Evolutionary conservation across 1,284 basidiomycete genomes (phyloP), one percentile per base, ranked within the genome.

Genomic region (Volvariella volvacea): DNA sequence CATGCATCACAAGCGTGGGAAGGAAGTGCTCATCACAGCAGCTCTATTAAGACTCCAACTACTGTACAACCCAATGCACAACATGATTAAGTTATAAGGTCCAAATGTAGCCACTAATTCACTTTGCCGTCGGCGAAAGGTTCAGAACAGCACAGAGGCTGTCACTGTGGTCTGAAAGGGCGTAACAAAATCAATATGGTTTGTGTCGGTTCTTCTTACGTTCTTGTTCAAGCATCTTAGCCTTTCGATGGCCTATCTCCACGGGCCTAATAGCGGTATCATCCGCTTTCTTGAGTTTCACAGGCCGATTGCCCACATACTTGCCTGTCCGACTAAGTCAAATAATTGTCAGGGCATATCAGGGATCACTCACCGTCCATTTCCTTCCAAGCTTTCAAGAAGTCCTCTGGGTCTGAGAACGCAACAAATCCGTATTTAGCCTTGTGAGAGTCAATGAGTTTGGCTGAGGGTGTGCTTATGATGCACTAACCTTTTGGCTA

Each of bases 381-480:
- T 64, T 99, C 92, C 62, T 99, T 99, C 96, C 96, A 99, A 4
- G 96, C 96, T 55, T 82, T 92, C 47, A 99, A 64, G 62, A 98
- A 99, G 63, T 99, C 96, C 67, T 99, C 95, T 0, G 96, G 96
- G 58, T 99, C 96, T 46, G 91, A 92, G 64, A 99, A 99, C 0
- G 92, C 90, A 28, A 99, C 92, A 59, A 99, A 99, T 1, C 92
- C 96, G 59, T 88, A 99, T 63, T 92, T 96, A 0, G 93, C 92
- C 89, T 99, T 56, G 20, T 48, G 40, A 41, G 25, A 38, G 21
- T 14, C 44, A 44, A 12, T 28, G 31, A 39, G 25, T 42, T 2
- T 31, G 6, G 20, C 2, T 39, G 4, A 16, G 41, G 9, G 25
- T 9, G 4, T 21, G n/a, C 17, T 32, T 4, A 2, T 14, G 9